Evolutionary conservation across 371 early-diverging fungal genomes (phyloP), one percentile per base, ranked within the genome.

Genomic region (Lichtheimia hyalospora): DNA sequence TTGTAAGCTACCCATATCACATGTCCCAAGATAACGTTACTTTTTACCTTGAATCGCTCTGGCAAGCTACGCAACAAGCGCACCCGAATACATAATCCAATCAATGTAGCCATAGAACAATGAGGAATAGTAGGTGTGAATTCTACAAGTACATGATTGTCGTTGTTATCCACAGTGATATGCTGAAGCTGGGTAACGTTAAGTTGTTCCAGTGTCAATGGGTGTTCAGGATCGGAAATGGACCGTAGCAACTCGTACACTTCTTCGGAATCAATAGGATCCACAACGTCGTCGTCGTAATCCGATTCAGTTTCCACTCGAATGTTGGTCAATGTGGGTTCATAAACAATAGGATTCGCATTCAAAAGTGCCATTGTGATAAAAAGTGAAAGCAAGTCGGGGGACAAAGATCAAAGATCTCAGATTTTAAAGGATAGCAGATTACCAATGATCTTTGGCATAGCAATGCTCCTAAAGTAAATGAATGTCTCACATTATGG

Each of bases 41-140:
- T 6, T 7, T 16, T 53, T 71, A 92, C 89, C 79, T 94, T 95
- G 85, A 94, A 98, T 44, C 94, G 79, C 46, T 87, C 89, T 7
- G 95, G 93, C 59, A 99, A 76, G 57, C 89, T 88, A 54, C 94
- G 84, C 54, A 94, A 66, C 54, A 99, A 72, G 44, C 96, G 85
- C 24, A 96, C 97, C 16, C 97, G 92, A 54, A 99, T 96, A 71
- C 95, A 94, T 20, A 99, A 86, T 0, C 99, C 99, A 76, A 99
- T 99, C 57, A 99, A 73, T 16, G 99, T 98, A 12, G 99, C 99
- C 99, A 99, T 98, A 18, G 96, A 96, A 77, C 99, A 99, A 76
- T 99, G 99, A 46, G 99, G 99, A 67, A 99, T 99, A 3, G 99
- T 99, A 1, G 99, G 99, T 8, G 95, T 96, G 69, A 99, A 93